phyloP scores from a whole-genome alignment of 192 early-diverging fungal genomes.

The Podochytrium sp. region DNA sequence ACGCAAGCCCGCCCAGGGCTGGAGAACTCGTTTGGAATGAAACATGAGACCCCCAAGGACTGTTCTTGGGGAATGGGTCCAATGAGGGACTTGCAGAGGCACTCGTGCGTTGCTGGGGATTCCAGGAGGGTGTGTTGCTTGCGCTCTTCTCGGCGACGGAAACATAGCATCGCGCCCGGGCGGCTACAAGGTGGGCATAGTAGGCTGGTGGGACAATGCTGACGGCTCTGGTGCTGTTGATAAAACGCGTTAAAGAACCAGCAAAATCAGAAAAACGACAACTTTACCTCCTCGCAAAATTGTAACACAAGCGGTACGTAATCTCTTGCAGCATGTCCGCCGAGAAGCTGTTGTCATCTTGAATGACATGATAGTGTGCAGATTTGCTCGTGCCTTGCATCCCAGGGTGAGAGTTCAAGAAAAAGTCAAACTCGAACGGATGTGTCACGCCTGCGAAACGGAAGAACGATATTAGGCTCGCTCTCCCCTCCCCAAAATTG shows the following conservation, averaged over 20 bases:
- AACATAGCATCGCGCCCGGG: constrained; percentile 40
- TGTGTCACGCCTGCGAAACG: constrained; percentile 29
- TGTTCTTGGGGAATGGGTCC: constrained; percentile 11
- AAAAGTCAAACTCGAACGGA: constrained; percentile 45
- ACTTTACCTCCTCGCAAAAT: constrained; percentile 32
- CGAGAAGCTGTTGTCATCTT: constrained; percentile 49
- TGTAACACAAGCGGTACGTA: constrained; percentile 37
- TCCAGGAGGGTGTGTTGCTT: not conserved
- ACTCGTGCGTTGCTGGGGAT: not conserved
- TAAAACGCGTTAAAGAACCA: constrained; percentile 20
- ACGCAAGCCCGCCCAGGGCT: no score
- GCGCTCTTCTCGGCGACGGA: not conserved
- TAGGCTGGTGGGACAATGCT: constrained; percentile 55
- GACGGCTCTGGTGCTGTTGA: constrained; percentile 47
- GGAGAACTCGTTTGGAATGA: no score
- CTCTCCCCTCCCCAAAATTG: no score
- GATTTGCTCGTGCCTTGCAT: constrained; percentile 48
- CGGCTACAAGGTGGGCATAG: constrained; percentile 54
- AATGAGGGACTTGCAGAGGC: constrained; percentile 8
- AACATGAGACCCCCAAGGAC: not conserved
- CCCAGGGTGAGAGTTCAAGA: constrained; percentile 39
- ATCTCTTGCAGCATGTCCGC: constrained; percentile 49
- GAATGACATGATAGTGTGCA: constrained; percentile 52
- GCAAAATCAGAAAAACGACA: not conserved
- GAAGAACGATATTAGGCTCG: no score